phyloP scores from a whole-genome alignment of 1,284 basidiomycete genomes.

The Tremellales sp. region DNA sequence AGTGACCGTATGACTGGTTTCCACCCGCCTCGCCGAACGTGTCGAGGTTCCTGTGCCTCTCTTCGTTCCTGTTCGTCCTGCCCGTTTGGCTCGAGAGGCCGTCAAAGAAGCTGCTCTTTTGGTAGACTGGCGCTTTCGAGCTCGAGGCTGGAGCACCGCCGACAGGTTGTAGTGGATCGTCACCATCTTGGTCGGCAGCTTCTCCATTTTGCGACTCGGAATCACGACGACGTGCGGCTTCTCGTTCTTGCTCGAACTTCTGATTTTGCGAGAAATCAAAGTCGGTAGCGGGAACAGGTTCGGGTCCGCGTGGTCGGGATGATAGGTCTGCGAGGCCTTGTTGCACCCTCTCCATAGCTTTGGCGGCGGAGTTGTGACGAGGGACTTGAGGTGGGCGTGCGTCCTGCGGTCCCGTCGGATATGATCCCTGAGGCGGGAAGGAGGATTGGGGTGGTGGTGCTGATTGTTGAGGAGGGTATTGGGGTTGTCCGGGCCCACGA shows the following conservation, averaged over 20 bases:
- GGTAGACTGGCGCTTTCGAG: slow-evolving; percentile 21
- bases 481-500: background rate
- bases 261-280: slow-evolving; percentile 42
- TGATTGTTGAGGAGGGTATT: background rate
- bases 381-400: slow-evolving; percentile 1
- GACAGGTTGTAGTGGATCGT: background rate
- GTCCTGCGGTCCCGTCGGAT: no score
- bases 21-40: slow-evolving; percentile 45
- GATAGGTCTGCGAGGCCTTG: slow-evolving; percentile 35
- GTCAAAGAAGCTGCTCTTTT: slow-evolving; percentile 42
- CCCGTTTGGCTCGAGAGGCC: slow-evolving; percentile 29
- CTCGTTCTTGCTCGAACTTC: slow-evolving; percentile 35
- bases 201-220: slow-evolving; percentile 3
- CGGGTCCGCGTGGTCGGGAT: slow-evolving; percentile 21
- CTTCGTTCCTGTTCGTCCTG: slow-evolving; percentile 34
- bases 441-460: background rate
- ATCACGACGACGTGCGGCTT: slow-evolving; percentile 8
- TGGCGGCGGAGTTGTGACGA: slow-evolving; percentile 23
- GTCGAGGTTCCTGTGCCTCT: slow-evolving; percentile 41
- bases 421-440: no score
- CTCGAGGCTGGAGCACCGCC: slow-evolving; percentile 4
- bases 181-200: slow-evolving; percentile 5
- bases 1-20: slow-evolving; percentile 2
- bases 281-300: slow-evolving; percentile 38
- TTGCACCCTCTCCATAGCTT: slow-evolving; percentile 39